These are phyloP conservation scores for Centaurea solstitialis DNA, from an alignment of 129 eudicot genomes.

Conservation along the genomic window DNA sequence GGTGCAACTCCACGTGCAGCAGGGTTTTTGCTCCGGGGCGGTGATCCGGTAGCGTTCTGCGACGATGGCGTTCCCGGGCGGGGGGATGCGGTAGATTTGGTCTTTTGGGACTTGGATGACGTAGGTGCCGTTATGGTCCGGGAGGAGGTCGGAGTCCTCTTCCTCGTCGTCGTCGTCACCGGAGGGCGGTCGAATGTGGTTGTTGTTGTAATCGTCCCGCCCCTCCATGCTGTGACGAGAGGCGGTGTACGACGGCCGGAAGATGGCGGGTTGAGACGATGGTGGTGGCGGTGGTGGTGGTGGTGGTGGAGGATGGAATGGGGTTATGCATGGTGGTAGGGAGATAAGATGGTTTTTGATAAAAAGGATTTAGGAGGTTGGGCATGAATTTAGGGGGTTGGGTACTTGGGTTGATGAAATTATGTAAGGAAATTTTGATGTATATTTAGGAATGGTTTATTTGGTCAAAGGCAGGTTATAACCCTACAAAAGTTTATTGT, in stretches of 20 bases:
- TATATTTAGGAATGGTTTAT: slow-evolving; percentile 12
- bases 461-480: background rate
- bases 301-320: slow-evolving; percentile 17
- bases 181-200: no score
- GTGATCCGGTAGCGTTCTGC: slow-evolving; percentile 16
- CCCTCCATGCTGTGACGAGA: slow-evolving; percentile 32
- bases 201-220: slow-evolving; percentile 25
- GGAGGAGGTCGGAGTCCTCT: slow-evolving; percentile 31
- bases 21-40: background rate
- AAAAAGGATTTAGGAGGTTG: slow-evolving; percentile 8
- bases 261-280: slow-evolving; percentile 15
- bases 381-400: slow-evolving; percentile 21
- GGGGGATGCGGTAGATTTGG: slow-evolving; percentile 68
- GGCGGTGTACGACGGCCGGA: slow-evolving; percentile 23
- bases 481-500: background rate
- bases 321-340: background rate
- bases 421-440: background rate
- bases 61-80: slow-evolving; percentile 56
- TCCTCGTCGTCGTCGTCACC: slow-evolving; percentile 22
- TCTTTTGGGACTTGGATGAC: slow-evolving; percentile 76
- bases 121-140: slow-evolving; percentile 41
- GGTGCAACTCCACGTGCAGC: slow-evolving; percentile 24
- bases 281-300: no score
- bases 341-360: background rate
- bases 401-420: slow-evolving; percentile 10